A percentile compares a stretch with the other conserved stretches of the same genome.
Conservation (phyloP, 257 asterid species). For the Forsythia suspensa region DNA sequence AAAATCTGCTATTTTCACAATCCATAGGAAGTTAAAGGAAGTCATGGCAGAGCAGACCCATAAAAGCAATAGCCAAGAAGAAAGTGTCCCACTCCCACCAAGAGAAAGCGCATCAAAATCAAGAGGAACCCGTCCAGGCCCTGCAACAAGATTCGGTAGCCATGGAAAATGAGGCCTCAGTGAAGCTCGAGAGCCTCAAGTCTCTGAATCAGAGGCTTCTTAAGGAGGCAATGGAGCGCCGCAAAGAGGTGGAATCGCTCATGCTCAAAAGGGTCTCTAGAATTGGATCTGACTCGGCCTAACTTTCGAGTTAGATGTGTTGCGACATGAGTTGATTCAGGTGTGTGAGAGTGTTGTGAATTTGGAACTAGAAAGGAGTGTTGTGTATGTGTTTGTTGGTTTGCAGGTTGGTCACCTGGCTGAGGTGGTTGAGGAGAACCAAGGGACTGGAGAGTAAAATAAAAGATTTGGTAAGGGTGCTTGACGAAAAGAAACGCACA, state of each 20-base stretch:
- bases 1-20: too few relatives aligned
- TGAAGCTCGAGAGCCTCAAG: conserved; percentile 56
- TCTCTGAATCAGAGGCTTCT: conserved; percentile 63
- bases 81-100: too few relatives aligned
- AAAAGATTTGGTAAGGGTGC: too few relatives aligned
- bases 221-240: conserved; percentile 62
- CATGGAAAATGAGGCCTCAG: conserved; percentile 46
- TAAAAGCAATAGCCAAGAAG: too few relatives aligned
- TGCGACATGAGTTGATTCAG: conserved; percentile 45
- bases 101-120: conserved; percentile 18
- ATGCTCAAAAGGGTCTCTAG: conserved; percentile 37
- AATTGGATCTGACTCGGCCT: conserved; percentile 48
- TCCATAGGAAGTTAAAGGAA: too few relatives aligned
- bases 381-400: conserved; percentile 45
- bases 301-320: conserved; percentile 42
- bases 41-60: too few relatives aligned
- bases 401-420: conserved; percentile 37
- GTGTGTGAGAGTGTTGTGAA: conserved; percentile 41
- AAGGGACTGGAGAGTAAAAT: conserved; percentile 46
- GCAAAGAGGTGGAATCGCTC: conserved; percentile 65
- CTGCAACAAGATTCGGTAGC: conserved; percentile 12
- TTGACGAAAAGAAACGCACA: too few relatives aligned
- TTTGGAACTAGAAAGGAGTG: conserved; percentile 56
- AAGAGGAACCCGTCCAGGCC: conserved; percentile 28
- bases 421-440: conserved; percentile 36